Conservation (phyloP, 176 grass and related monocot species). For the Carex littledalei region DNA sequence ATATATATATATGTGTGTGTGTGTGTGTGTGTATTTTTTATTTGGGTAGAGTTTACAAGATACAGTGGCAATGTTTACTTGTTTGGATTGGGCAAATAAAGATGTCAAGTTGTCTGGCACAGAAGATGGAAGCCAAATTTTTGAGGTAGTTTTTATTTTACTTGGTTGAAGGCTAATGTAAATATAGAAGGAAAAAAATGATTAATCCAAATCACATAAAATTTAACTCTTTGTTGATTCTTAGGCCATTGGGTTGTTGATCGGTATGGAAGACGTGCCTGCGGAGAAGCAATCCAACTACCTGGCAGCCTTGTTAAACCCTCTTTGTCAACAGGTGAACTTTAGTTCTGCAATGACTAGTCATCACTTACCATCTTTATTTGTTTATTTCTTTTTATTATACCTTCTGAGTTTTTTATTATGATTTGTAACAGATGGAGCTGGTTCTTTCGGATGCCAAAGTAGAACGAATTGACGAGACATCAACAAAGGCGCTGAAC, state of each 20-base stretch:
- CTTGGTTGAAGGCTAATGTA: not conserved
- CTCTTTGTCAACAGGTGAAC: constrained; percentile 81
- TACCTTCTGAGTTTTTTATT: not conserved
- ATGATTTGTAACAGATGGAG: constrained; percentile 49
- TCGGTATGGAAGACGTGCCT: constrained; percentile 79
- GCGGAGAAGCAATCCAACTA: constrained; percentile 74
- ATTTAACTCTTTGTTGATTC: constrained; percentile 12
- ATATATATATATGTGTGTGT: not conserved
- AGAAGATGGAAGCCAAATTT: constrained; percentile 94
- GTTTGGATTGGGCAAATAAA: constrained; percentile 48
- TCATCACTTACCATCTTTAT: not conserved
- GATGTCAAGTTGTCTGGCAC: constrained; percentile 54
- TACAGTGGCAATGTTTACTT: constrained; percentile 56
- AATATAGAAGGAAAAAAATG: not conserved
- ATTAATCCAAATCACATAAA: not conserved
- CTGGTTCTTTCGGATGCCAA: constrained; percentile 66
- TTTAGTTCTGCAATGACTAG: not conserved
- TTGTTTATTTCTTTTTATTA: not conserved
- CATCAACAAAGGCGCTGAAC: constrained; percentile 35
- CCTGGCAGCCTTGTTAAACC: constrained; percentile 70
- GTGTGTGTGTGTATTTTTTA: not conserved
- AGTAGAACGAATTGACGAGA: constrained; percentile 56
- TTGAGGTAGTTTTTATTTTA: constrained; percentile 51
- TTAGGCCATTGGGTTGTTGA: constrained; percentile 90
- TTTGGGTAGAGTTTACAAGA: constrained; percentile 65